Percentiles rank a stretch among this genome's conserved stretches.
phyloP scores from a whole-genome alignment of 192 early-diverging fungal genomes.

The Globomyces pollinis-pini region DNA sequence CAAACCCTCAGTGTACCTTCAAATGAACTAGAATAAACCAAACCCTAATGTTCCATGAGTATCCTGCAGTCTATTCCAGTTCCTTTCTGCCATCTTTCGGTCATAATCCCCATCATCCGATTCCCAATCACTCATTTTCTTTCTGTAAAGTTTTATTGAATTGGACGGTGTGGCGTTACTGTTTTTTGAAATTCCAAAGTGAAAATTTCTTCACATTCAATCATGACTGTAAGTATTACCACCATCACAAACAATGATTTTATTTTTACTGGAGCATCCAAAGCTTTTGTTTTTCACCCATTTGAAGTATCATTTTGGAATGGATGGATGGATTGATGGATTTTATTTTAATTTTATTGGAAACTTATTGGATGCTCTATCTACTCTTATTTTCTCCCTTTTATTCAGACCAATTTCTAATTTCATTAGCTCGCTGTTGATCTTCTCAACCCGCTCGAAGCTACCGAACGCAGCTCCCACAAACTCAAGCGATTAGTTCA shows the following conservation, averaged over 20 bases:
- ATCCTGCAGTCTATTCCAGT: constrained; percentile 15
- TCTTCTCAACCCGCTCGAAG: constrained; percentile 83
- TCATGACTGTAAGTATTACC: neutral
- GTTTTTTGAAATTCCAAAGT: too few relatives aligned
- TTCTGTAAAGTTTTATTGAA: too few relatives aligned
- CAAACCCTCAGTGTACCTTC: constrained; percentile 23
- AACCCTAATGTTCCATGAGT: constrained; percentile 12
- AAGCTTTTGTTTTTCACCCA: neutral
- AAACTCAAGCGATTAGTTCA: constrained; percentile 96
- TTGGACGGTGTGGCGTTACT: neutral
- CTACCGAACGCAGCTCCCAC: constrained; percentile 72
- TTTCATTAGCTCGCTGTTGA: constrained; percentile 66
- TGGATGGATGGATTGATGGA: neutral
- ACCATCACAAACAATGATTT: neutral
- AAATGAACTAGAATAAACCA: too few relatives aligned
- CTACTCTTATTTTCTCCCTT: neutral
- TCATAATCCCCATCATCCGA: neutral
- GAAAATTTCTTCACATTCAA: neutral
- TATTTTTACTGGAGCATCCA: neutral
- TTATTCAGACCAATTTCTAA: constrained; percentile 24
- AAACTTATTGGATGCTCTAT: too few relatives aligned
- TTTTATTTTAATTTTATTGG: neutral
- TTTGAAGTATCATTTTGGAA: too few relatives aligned
- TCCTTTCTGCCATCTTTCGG: neutral
- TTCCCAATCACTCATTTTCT: constrained; percentile 6